Evolutionary conservation across 306 rosid genomes (phyloP).

Genomic region (Prunus mume): DNA sequence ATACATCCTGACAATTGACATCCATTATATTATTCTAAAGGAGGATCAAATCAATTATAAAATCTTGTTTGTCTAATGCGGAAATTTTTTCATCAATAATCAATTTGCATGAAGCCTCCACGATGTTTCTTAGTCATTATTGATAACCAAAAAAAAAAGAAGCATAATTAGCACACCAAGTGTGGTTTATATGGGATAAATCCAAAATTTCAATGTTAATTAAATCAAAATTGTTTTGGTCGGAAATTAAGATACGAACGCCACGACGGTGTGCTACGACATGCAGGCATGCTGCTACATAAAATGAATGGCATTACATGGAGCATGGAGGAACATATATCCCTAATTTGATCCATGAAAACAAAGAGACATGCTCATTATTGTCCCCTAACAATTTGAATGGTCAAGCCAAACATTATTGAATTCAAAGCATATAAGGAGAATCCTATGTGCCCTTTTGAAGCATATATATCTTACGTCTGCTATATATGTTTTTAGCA

Average conservation of each 20-base stretch:
- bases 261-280: slow-evolving; percentile 12
- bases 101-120: slow-evolving; percentile 12
- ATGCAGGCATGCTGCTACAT: not conserved
- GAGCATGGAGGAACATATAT: slow-evolving; percentile 15
- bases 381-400: slow-evolving; percentile 18
- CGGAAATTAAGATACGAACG: not conserved
- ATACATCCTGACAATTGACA: not conserved
- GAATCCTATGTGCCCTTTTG: slow-evolving; percentile 27
- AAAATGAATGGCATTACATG: not conserved
- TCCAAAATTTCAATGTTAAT: not conserved
- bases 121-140: slow-evolving; percentile 5
- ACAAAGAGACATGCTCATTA: slow-evolving; percentile 18
- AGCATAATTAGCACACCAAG: not conserved
- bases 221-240: slow-evolving; percentile 4
- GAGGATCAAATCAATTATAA: not conserved
- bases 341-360: not conserved
- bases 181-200: not conserved
- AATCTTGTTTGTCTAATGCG: not conserved
- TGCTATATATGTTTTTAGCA: not conserved
- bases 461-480: not conserved
- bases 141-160: not conserved
- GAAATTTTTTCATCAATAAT: not conserved
- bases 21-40: slow-evolving; percentile 1
- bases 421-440: not conserved
- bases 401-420: not conserved